Percentiles rank a stretch among this genome's conserved stretches.
phyloP scores from a whole-genome alignment of 2,329 filamentous ascomycete species.

The Ceratocystis harringtonii region DNA sequence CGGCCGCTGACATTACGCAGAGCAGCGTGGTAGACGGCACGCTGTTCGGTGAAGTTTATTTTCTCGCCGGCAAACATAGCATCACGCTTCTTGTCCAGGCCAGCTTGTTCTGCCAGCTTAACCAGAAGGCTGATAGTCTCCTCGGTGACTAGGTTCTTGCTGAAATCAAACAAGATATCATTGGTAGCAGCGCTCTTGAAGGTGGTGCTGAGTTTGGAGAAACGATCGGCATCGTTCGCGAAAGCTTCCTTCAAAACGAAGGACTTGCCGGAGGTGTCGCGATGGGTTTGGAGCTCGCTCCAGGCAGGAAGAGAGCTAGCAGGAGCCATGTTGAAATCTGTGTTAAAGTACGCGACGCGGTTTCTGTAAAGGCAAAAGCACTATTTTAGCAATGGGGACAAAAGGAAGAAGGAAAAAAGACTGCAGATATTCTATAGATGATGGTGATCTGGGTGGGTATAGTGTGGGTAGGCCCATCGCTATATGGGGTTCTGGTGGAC shows the following conservation, averaged over 20 bases:
- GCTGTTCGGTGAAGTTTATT: slow-evolving; percentile 98
- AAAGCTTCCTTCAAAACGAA: slow-evolving; percentile 92
- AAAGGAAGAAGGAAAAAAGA: not conserved
- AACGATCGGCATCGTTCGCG: slow-evolving; percentile 71
- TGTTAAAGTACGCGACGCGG: not conserved
- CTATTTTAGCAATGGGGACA: not conserved
- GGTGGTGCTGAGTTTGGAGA: slow-evolving; percentile 75
- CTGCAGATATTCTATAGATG: not conserved
- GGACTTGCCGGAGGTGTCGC: slow-evolving; percentile 69
- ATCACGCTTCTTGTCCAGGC: slow-evolving; percentile 85
- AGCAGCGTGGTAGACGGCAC: slow-evolving; percentile 89
- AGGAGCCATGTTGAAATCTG: slow-evolving; percentile 49
- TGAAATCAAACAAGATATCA: slow-evolving; percentile 95
- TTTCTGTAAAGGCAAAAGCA: not conserved
- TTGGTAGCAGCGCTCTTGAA: slow-evolving; percentile 70
- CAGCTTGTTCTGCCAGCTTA: slow-evolving; percentile 81
- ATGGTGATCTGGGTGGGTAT: not conserved
- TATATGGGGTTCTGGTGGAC: slow-evolving; percentile 2
- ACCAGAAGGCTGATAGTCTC: slow-evolving; percentile 78
- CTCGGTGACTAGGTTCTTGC: slow-evolving; percentile 94
- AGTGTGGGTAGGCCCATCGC: not conserved
- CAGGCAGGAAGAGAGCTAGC: slow-evolving; percentile 75
- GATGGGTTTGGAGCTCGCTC: slow-evolving; percentile 81
- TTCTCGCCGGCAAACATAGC: slow-evolving; percentile 94
- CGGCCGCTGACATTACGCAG: slow-evolving; percentile 79